Conservation (phyloP, 306 rosid species). For the Betula pendula region DNA sequence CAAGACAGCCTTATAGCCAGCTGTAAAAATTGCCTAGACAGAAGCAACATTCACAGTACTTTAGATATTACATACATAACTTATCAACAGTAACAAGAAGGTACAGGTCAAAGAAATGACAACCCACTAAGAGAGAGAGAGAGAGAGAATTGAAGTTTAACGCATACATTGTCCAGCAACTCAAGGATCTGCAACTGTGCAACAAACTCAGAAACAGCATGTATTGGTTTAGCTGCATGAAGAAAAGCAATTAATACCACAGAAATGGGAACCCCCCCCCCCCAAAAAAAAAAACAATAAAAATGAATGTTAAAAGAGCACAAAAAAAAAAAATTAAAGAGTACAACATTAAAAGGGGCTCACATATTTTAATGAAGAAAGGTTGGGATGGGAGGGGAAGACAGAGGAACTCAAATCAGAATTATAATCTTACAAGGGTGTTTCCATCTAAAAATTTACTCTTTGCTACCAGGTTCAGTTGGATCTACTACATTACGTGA, state of each 20-base stretch:
- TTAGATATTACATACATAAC: conserved; percentile 22
- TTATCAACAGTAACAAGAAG: neutral
- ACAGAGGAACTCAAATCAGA: neutral
- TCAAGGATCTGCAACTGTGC: conserved; percentile 92
- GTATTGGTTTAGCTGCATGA: conserved; percentile 71
- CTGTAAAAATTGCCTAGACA: conserved; percentile 93
- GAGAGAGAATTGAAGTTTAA: neutral
- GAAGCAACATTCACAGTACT: conserved; percentile 9
- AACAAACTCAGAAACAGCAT: conserved; percentile 69
- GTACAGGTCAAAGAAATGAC: neutral
- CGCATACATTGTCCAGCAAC: conserved; percentile 80
- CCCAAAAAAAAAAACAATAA: neutral
- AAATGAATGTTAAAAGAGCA: neutral
- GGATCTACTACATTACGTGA: neutral
- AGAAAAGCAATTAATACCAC: conserved; percentile 12
- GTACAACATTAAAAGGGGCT: neutral
- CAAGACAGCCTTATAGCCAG: conserved; percentile 96
- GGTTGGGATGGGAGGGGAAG: neutral
- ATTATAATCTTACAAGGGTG: neutral
- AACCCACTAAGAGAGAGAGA: conserved; percentile 8
- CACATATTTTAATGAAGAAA: no score
- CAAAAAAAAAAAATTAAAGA: neutral
- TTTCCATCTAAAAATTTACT: neutral
- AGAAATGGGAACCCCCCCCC: neutral
- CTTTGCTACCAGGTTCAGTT: neutral